Evolutionary conservation across 208 protist species (phyloP).

Genomic region (Leishmania turanica): DNA sequence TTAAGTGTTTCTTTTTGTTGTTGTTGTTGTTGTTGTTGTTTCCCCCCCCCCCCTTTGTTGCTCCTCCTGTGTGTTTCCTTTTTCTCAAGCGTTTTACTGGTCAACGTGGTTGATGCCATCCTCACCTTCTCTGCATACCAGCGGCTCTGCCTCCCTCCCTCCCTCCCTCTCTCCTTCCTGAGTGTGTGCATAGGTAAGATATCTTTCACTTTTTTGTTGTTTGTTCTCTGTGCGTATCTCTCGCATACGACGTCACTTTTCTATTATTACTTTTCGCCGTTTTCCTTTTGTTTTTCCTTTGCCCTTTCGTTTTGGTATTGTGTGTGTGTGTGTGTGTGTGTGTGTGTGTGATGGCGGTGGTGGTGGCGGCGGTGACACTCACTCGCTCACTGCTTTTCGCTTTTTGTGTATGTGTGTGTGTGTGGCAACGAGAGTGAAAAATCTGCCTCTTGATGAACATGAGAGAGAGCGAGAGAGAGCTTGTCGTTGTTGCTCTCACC

Average conservation of each 20-base stretch:
- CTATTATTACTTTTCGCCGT: slow-evolving; percentile 13
- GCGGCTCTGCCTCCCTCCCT: neutral
- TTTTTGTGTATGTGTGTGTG: neutral
- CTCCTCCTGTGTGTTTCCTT: slow-evolving; percentile 7
- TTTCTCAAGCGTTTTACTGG: slow-evolving; percentile 1
- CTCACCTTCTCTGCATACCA: neutral
- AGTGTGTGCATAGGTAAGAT: slow-evolving; percentile 1
- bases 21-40: neutral
- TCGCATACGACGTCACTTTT: neutral
- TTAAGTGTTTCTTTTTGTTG: slow-evolving; percentile 1
- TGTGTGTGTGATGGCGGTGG: too few relatives aligned
- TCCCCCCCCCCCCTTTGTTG: slow-evolving; percentile 14
- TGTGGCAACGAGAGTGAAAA: neutral
- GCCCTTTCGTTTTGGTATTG: neutral
- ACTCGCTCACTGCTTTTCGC: neutral
- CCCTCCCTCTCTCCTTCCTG: neutral
- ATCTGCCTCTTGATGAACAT: neutral
- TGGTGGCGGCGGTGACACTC: neutral
- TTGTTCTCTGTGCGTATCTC: neutral
- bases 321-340: neutral
- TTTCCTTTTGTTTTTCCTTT: neutral
- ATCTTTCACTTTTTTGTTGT: neutral
- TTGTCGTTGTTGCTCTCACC: neutral
- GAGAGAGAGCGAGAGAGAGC: neutral
- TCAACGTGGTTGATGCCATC: neutral